Percentiles rank a stretch among this genome's conserved stretches.
phyloP scores from a whole-genome alignment of 345 rosid species.

The Durio zibethinus region DNA sequence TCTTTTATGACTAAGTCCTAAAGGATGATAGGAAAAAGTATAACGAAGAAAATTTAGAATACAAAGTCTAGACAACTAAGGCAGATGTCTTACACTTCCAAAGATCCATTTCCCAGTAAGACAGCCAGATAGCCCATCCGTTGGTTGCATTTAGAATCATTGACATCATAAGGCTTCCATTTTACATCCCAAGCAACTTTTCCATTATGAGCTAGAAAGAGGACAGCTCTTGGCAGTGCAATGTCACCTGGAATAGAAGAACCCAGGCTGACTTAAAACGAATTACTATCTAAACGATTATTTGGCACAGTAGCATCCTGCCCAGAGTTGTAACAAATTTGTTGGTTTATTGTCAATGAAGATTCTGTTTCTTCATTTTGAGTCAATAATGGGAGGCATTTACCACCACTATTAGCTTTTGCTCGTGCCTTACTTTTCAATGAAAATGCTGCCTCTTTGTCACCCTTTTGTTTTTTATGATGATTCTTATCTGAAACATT shows the following conservation, averaged over 20 bases:
- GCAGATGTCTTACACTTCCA: slow-evolving; percentile 78
- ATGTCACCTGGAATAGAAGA: slow-evolving; percentile 41
- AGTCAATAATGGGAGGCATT: slow-evolving; percentile 12
- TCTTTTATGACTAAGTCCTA: background rate
- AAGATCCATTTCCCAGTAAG: slow-evolving; percentile 82
- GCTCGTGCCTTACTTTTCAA: slow-evolving; percentile 23
- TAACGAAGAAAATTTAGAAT: background rate
- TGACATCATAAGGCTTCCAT: slow-evolving; percentile 58
- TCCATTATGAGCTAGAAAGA: slow-evolving; percentile 88
- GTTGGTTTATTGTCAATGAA: slow-evolving; percentile 22
- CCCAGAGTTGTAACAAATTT: slow-evolving; percentile 19
- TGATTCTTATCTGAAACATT: slow-evolving; percentile 25
- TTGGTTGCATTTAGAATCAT: slow-evolving; percentile 43
- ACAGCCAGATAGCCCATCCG: slow-evolving; percentile 93
- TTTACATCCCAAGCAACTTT: slow-evolving; percentile 93
- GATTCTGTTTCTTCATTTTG: slow-evolving; percentile 28
- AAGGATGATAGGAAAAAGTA: background rate
- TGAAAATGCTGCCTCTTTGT: slow-evolving; percentile 20
- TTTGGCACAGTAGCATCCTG: slow-evolving; percentile 23
- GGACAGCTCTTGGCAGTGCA: slow-evolving; percentile 63
- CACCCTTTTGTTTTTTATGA: slow-evolving; percentile 21
- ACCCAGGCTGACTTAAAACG: slow-evolving; percentile 14
- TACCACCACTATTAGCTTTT: slow-evolving; percentile 19
- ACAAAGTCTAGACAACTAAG: slow-evolving; percentile 5
- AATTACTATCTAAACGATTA: slow-evolving; percentile 22